Conservation (phyloP, 805 yeast species). For the Sugiyamaella lignohabitans region DNA sequence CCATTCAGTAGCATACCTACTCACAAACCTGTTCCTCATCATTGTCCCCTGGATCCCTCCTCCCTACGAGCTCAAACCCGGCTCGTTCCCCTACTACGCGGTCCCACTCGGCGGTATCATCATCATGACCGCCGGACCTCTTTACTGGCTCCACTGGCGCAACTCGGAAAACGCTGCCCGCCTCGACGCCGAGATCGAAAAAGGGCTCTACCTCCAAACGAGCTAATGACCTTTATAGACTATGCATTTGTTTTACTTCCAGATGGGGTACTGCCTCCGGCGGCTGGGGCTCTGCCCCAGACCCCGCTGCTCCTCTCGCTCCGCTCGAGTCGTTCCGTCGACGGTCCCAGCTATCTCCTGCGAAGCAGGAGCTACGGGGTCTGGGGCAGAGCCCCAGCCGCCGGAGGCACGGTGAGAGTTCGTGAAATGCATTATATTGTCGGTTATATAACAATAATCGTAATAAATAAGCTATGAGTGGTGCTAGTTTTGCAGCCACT, state of each 20-base stretch:
- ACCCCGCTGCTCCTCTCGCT: too few species aligned
- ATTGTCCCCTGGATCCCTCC: slow-evolving; percentile 54
- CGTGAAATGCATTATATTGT: not conserved
- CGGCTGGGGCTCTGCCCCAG: too few species aligned
- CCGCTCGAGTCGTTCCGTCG: too few species aligned
- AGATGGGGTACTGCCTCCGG: too few species aligned
- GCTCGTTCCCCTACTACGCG: slow-evolving; percentile 48
- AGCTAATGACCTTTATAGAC: too few species aligned
- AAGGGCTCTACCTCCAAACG: slow-evolving; percentile 16
- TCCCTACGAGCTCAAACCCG: slow-evolving; percentile 30
- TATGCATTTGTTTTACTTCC: not conserved
- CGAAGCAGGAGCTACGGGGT: too few species aligned
- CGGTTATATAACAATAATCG: too few species aligned
- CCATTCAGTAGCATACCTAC: slow-evolving; percentile 35
- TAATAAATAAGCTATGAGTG: too few species aligned
- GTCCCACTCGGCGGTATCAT: slow-evolving; percentile 50
- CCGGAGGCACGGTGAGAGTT: too few species aligned
- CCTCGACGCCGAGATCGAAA: slow-evolving; percentile 30
- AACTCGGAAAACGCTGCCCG: slow-evolving; percentile 21
- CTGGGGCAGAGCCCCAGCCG: too few species aligned
- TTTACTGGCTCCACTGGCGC: slow-evolving; percentile 34
- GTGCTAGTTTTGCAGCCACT: too few species aligned
- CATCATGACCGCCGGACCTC: slow-evolving; percentile 39
- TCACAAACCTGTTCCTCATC: slow-evolving; percentile 45
- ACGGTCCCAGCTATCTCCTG: too few species aligned